Evolutionary conservation across 805 yeast species (phyloP), one percentile per base, ranked within the genome.

Genomic region (Pichia heedii): DNA sequence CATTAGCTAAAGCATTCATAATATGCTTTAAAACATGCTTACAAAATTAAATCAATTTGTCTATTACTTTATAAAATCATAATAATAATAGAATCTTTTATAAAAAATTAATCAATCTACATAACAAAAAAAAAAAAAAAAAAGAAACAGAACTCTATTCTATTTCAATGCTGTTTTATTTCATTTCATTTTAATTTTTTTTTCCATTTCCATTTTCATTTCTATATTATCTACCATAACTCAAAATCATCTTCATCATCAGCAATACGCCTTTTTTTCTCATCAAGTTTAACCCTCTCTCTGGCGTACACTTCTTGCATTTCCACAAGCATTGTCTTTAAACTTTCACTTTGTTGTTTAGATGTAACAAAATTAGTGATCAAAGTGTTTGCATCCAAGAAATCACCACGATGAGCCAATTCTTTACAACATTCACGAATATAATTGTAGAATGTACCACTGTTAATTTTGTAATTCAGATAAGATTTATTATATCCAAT

Each of bases 221-320:
- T 24, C 10, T 36, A 8, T 24, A n/a, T 27, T 3, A 37, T 24
- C 21, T 38, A 56, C 60, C 61, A 60, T n/a, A 59, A 42, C 18
- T 56, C 56, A 34, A 53, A 45, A 42, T 55, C 61, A 39, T 60
- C 60, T 38, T 61, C 64, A 33, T 60, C 65, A 42, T 60, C 63
- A 18, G 26, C 50, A 48, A 27, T 38, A 33, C 22, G 44, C 33
- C 26, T 41, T 29, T 47, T 51, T 44, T 33, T 42, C 39, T 32
- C 45, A 37, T 48, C 44, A 48, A 20, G 36, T 20, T 22, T 43
- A 30, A 42, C 49, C 32, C 20, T 44, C 32, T 48, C 46, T 46
- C 39, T 34, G 6, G 50, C 50, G 24, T 49, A 49, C 33, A 42
- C 30, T 45, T 51, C 43, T 56, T 42, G 43, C 53, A 51, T 34